phyloP scores from a whole-genome alignment of 257 asterid species.

The Solanum commersonii region DNA sequence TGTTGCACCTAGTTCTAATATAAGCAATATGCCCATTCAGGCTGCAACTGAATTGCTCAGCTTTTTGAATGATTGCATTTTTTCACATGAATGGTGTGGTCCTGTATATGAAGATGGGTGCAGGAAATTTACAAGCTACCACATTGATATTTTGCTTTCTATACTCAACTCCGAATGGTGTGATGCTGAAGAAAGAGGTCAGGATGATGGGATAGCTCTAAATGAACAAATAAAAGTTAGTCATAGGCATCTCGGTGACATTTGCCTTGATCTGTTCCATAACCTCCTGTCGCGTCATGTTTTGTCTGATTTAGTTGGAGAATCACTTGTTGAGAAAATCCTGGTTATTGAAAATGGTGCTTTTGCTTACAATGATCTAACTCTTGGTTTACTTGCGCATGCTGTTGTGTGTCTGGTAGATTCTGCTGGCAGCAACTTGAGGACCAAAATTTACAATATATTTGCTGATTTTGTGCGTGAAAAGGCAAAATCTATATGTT shows the following conservation, averaged over 20 bases:
- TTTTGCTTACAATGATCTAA: conserved; percentile 58
- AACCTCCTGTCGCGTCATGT: conserved; percentile 47
- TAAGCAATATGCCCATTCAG: conserved; percentile 68
- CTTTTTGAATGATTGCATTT: conserved; percentile 52
- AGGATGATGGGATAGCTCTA: conserved; percentile 25
- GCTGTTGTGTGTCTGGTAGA: conserved; percentile 59
- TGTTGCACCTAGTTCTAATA: conserved; percentile 39
- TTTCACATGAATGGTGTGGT: conserved; percentile 70
- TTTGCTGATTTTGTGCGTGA: conserved; percentile 39
- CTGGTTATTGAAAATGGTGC: conserved; percentile 57
- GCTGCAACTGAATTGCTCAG: conserved; percentile 62
- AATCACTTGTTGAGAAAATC: conserved; percentile 56
- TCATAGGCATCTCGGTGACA: conserved; percentile 25
- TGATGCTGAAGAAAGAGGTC: conserved; percentile 41
- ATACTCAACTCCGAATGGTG: conserved; percentile 44
- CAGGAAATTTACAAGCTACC: conserved; percentile 42
- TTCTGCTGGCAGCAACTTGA: conserved; percentile 55
- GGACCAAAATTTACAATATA: conserved; percentile 49
- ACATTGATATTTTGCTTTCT: conserved; percentile 55
- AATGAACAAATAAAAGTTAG: conserved; percentile 56
- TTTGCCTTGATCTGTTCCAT: conserved; percentile 74
- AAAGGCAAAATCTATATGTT: conserved; percentile 48
- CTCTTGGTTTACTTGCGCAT: conserved; percentile 84
- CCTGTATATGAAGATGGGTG: conserved; percentile 51
- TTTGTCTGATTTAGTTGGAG: conserved; percentile 57